These are phyloP conservation scores for Athelia sp. DNA, from an alignment of 1,284 basidiomycete genomes.

Conservation along the genomic window DNA sequence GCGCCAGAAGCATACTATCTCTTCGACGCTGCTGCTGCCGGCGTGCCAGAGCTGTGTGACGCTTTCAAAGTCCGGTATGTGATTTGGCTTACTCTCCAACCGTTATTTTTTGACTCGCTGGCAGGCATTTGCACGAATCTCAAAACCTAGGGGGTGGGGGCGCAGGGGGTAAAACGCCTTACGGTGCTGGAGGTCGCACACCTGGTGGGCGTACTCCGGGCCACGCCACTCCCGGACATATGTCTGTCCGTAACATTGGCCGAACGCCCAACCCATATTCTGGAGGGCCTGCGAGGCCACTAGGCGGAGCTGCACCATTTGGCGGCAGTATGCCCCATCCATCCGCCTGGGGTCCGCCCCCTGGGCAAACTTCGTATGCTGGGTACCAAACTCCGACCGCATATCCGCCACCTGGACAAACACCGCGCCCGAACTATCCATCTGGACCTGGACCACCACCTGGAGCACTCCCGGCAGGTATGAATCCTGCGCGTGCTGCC, in stretches of 20 bases:
- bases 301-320: conserved; percentile 10
- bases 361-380: conserved; percentile 41
- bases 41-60: conserved; percentile 89
- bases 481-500: conserved; percentile 61
- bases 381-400: conserved; percentile 55
- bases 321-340: conserved; percentile 40
- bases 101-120: conserved; percentile 10
- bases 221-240: conserved; percentile 68
- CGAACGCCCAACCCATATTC: conserved; percentile 73
- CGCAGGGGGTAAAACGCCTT: conserved; percentile 76
- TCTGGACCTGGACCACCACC: conserved; percentile 36
- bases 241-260: conserved; percentile 65
- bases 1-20: conserved; percentile 88
- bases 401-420: conserved; percentile 27
- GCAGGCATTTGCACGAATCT: conserved; percentile 74
- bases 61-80: conserved; percentile 89
- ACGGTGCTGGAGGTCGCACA: conserved; percentile 68
- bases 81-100: background rate
- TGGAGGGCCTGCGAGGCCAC: conserved; percentile 15
- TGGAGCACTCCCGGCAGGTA: conserved; percentile 40
- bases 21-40: conserved; percentile 83
- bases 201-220: conserved; percentile 64
- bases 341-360: conserved; percentile 30
- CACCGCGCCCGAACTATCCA: conserved; percentile 15
- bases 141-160: conserved; percentile 60